Conservation (phyloP, 1,139 yeast genomes). For the Debaryomyces nepalensis region DNA sequence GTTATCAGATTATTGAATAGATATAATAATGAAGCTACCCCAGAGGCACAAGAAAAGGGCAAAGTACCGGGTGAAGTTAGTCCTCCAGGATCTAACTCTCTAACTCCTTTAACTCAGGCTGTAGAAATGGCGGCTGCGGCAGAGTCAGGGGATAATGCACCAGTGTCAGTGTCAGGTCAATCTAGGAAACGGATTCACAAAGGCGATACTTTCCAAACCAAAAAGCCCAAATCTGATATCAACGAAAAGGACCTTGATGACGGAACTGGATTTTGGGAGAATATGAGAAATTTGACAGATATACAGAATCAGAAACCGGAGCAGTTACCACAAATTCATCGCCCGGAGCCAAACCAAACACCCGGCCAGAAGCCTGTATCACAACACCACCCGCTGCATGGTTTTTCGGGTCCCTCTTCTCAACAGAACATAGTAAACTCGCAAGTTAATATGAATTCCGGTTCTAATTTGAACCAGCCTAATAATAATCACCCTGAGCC, state of each 20-base stretch:
- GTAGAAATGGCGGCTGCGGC: conserved; percentile 48
- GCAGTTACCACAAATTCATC: conserved; percentile 21
- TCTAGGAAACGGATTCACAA: background rate
- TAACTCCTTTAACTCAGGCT: conserved; percentile 50
- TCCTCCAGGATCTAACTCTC: conserved; percentile 26
- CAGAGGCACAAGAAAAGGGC: conserved; percentile 6
- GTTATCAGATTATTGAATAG: conserved; percentile 44
- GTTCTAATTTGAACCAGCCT: conserved; percentile 14
- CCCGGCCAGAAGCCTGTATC: conserved; percentile 41
- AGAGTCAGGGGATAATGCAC: conserved; percentile 26
- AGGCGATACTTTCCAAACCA: conserved; percentile 7
- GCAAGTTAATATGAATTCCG: conserved; percentile 10
- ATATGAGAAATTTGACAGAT: conserved; percentile 56
- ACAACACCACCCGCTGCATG: conserved; percentile 54
- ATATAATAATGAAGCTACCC: conserved; percentile 15
- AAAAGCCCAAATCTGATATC: conserved; percentile 19
- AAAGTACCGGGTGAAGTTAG: conserved; percentile 14
- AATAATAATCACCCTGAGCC: conserved; percentile 18
- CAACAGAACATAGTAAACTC: conserved; percentile 20
- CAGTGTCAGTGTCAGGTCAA: conserved; percentile 10
- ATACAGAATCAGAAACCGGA: conserved; percentile 31
- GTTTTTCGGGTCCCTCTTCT: conserved; percentile 26
- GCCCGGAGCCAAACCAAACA: conserved; percentile 16
- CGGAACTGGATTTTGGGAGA: conserved; percentile 73
- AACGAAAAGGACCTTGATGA: conserved; percentile 34